A percentile compares a stretch with the other conserved stretches of the same genome.
These are phyloP conservation scores for Kwoniella botswanensis DNA, from an alignment of 768 basidiomycete species.

Conservation along the genomic window DNA sequence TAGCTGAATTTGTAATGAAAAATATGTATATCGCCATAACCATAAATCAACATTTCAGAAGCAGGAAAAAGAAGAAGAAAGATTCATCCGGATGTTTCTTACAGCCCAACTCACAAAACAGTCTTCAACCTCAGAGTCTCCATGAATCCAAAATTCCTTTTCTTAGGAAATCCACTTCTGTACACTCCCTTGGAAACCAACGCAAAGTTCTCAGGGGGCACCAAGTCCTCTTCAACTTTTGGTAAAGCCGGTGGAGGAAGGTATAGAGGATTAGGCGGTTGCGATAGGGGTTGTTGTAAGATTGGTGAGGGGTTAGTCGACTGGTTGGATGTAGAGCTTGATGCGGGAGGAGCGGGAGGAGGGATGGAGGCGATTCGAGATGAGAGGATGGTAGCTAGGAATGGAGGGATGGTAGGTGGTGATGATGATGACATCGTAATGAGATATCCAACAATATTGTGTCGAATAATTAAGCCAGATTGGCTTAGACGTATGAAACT, in stretches of 20 bases:
- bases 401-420: constrained; percentile 11
- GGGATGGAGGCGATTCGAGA: constrained; percentile 4
- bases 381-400: constrained; percentile 21
- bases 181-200: constrained; percentile 56
- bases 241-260: constrained; percentile 49
- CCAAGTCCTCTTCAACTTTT: constrained; percentile 43
- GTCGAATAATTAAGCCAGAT: neutral
- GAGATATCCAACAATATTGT: too few relatives aligned
- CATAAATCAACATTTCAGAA: too few relatives aligned
- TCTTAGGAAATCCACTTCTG: constrained; percentile 57
- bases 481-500: neutral
- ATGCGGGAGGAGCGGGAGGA: neutral
- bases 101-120: constrained; percentile 59
- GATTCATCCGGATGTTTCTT: too few relatives aligned
- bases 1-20: neutral
- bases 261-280: constrained; percentile 36
- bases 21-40: neutral
- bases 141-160: constrained; percentile 58
- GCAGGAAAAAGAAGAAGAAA: too few relatives aligned
- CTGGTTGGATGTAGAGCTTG: neutral
- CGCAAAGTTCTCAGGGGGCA: constrained; percentile 59
- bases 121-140: constrained; percentile 57
- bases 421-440: neutral
- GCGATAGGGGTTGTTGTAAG: neutral
- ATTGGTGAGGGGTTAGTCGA: constrained; percentile 3